Conservation (phyloP, 2,329 filamentous ascomycete species). For the Diaporthe longicolla region DNA sequence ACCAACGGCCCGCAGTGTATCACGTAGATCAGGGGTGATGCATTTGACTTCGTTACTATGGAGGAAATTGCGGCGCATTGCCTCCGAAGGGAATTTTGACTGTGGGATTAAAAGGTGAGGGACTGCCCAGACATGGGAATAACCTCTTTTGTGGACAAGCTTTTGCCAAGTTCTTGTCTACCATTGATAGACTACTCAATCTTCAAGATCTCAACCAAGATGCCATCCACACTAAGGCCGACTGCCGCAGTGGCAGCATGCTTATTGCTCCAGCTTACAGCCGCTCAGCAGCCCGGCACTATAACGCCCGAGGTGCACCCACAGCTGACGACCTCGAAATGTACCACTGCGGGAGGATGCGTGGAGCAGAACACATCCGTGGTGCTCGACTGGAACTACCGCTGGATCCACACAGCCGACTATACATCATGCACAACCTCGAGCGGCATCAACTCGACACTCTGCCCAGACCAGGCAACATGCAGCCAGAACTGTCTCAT, state of each 20-base stretch:
- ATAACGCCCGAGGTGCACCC: constrained; percentile 57
- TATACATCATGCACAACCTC: constrained; percentile 47
- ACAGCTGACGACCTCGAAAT: constrained; percentile 59
- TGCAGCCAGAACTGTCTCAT: constrained; percentile 65
- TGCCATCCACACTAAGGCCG: constrained; percentile 18
- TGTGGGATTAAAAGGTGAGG: neutral
- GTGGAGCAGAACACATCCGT: constrained; percentile 57
- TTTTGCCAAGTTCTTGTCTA: constrained; percentile 26
- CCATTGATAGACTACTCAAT: neutral
- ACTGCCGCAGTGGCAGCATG: constrained; percentile 4
- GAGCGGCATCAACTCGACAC: constrained; percentile 50
- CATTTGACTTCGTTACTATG: neutral
- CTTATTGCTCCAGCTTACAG: constrained; percentile 42
- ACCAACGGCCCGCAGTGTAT: constrained; percentile 27
- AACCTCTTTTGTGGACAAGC: neutral
- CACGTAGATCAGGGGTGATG: constrained; percentile 11
- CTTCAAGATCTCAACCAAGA: neutral
- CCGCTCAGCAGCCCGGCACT: constrained; percentile 49
- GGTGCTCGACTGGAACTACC: constrained; percentile 58
- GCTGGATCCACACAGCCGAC: constrained; percentile 55
- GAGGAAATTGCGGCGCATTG: neutral
- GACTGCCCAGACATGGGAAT: neutral
- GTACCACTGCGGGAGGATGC: constrained; percentile 60
- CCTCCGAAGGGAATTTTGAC: neutral
- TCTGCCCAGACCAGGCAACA: constrained; percentile 58